phyloP scores from a whole-genome alignment of 805 yeast genomes.

The Barnettozyma wickerhamii region DNA sequence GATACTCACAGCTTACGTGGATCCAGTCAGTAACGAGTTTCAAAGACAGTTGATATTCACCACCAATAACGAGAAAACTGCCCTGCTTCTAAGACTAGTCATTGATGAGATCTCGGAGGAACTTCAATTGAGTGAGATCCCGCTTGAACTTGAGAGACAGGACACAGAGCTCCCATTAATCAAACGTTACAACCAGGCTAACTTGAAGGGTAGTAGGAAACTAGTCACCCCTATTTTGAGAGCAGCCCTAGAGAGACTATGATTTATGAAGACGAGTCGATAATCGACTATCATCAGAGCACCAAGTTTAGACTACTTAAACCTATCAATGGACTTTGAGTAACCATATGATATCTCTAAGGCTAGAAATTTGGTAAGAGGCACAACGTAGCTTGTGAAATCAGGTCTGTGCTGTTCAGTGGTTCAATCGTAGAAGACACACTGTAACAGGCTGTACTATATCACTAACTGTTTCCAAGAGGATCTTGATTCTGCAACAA shows the following conservation, averaged over 20 bases:
- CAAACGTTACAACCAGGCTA: constrained; percentile 3
- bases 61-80: background rate
- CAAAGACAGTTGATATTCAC: constrained; percentile 39
- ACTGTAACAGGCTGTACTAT: no score
- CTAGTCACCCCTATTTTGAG: constrained; percentile 9
- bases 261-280: no score
- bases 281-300: no score
- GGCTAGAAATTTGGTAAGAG: no score
- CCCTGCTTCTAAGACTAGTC: constrained; percentile 4
- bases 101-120: background rate
- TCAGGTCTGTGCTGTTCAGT: no score
- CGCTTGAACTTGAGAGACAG: constrained; percentile 15
- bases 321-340: no score
- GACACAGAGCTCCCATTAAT: background rate
- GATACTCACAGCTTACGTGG: constrained; percentile 42
- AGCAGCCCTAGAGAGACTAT: background rate
- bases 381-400: no score
- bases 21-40: constrained; percentile 23
- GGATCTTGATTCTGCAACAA: no score
- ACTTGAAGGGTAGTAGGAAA: constrained; percentile 7
- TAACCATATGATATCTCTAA: no score
- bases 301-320: no score
- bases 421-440: no score
- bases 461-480: no score
- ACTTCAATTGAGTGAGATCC: background rate